Percentiles rank a stretch among this genome's conserved stretches.
phyloP scores from a whole-genome alignment of 768 basidiomycete species.

The Trametes elegans region DNA sequence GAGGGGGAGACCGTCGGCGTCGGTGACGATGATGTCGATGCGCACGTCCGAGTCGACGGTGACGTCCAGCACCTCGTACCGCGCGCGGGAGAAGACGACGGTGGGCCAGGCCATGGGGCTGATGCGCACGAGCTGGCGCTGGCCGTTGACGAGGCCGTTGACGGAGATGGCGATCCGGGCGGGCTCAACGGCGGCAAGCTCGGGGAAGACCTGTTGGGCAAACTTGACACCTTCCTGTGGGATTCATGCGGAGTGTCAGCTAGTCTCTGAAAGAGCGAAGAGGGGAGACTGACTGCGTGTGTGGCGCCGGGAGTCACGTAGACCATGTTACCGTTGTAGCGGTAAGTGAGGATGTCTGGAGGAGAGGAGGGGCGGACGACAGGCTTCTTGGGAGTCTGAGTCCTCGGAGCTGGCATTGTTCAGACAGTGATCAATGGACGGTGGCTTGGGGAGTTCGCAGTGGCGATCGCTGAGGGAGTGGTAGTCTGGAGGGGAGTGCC shows the following conservation, averaged over 20 bases:
- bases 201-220: constrained; percentile 22
- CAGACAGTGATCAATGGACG: neutral
- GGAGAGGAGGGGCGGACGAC: neutral
- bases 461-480: too few species aligned
- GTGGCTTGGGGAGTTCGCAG: neutral
- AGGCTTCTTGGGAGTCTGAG: neutral
- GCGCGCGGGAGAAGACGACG: constrained; percentile 21
- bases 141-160: constrained; percentile 17
- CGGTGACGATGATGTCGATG: constrained; percentile 1
- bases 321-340: constrained; percentile 24
- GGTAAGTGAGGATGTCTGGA: constrained; percentile 27
- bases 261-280: neutral
- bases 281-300: constrained; percentile 19
- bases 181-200: constrained; percentile 20
- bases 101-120: constrained; percentile 26
- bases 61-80: constrained; percentile 31
- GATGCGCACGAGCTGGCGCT: constrained; percentile 23
- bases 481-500: too few species aligned
- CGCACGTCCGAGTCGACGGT: constrained; percentile 8
- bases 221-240: constrained; percentile 24
- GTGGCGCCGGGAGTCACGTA: constrained; percentile 28
- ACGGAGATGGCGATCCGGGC: constrained; percentile 26
- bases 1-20: constrained; percentile 11
- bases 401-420: neutral
- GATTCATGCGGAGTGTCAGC: neutral